phyloP scores from a whole-genome alignment of 2,329 filamentous ascomycete genomes.

The Fusarium proliferatum region DNA sequence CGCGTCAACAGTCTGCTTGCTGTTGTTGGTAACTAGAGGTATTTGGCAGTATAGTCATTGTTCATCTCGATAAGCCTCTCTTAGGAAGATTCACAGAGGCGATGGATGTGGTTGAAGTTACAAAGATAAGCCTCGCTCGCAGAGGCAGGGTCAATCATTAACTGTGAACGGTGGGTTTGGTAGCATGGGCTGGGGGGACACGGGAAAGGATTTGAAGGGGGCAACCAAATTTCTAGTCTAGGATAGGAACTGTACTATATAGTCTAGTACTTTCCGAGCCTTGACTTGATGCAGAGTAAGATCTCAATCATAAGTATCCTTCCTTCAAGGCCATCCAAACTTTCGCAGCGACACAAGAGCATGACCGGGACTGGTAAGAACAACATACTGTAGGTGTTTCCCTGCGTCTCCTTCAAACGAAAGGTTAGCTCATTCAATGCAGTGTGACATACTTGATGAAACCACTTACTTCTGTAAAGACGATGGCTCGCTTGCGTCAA shows the following conservation, averaged over 20 bases:
- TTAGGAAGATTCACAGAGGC: rapidly evolving
- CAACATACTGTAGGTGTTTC: rapidly evolving
- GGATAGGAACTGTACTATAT: background rate
- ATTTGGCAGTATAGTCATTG: rapidly evolving
- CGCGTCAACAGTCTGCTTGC: background rate
- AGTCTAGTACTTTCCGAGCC: rapidly evolving
- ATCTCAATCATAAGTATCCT: rapidly evolving
- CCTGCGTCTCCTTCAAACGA: rapidly evolving
- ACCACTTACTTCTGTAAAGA: rapidly evolving
- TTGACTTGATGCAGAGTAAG: no score
- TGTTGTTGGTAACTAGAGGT: rapidly evolving
- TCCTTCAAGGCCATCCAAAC: rapidly evolving
- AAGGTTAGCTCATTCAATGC: rapidly evolving
- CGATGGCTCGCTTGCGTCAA: background rate
- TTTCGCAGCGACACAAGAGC: rapidly evolving
- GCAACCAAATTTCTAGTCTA: background rate
- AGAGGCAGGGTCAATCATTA: rapidly evolving
- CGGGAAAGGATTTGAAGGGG: rapidly evolving
- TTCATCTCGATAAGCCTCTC: rapidly evolving
- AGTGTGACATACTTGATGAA: rapidly evolving
- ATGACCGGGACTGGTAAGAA: no score
- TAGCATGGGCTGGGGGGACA: no score
- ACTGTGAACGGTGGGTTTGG: no score
- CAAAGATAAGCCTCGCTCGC: rapidly evolving
- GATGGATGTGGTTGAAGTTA: rapidly evolving